phyloP scores from a whole-genome alignment of 495 filamentous ascomycete species.

The Tuber magnatum region DNA sequence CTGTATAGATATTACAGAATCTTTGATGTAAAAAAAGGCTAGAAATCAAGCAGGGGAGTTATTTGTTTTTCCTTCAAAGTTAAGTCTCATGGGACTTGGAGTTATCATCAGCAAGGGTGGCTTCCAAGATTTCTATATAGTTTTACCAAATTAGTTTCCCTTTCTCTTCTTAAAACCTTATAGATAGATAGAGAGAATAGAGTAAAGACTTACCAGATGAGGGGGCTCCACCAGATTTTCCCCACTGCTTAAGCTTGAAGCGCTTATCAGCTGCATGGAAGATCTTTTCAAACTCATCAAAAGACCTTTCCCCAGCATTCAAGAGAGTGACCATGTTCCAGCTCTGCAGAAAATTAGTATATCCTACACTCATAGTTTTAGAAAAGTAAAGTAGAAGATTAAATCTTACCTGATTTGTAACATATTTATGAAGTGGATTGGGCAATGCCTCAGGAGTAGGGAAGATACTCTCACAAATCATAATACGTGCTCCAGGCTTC shows the following conservation, averaged over 20 bases:
- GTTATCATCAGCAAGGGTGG: background rate
- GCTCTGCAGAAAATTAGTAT: conserved; percentile 10
- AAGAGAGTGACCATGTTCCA: conserved; percentile 33
- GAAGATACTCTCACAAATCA: conserved; percentile 48
- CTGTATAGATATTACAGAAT: background rate
- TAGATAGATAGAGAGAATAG: background rate
- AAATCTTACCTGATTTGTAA: conserved; percentile 20
- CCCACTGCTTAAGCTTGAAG: conserved; percentile 30
- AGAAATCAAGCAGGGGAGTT: too few species aligned
- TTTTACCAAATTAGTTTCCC: background rate
- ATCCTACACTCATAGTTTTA: background rate
- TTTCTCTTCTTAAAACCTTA: too few species aligned
- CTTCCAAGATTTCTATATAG: background rate
- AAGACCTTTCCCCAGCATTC: conserved; percentile 41
- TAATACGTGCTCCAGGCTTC: conserved; percentile 43
- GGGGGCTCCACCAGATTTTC: conserved; percentile 18
- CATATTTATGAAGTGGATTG: conserved; percentile 20
- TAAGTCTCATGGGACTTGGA: too few species aligned
- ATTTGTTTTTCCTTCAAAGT: background rate
- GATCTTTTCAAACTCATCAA: conserved; percentile 38
- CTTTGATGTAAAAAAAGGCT: background rate
- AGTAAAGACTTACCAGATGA: conserved; percentile 16
- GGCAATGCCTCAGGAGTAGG: conserved; percentile 34
- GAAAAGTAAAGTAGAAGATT: background rate
- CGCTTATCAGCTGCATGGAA: conserved; percentile 39